Evolutionary conservation across 2,329 filamentous ascomycete genomes (phyloP).

Genomic region (Lecanicillium sp.): DNA sequence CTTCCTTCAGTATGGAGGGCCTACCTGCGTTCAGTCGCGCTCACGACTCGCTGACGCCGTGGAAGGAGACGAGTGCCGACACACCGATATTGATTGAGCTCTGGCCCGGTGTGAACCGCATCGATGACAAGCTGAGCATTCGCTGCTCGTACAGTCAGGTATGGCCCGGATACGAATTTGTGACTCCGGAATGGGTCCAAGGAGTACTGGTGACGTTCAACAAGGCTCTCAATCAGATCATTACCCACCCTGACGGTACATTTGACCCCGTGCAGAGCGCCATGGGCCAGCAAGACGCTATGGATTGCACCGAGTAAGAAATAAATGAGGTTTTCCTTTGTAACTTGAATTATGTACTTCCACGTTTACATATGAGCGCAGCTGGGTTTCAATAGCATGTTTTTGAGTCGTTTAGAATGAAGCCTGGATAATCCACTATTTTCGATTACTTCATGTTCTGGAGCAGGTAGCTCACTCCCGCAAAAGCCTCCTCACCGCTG

Average conservation of each 20-base stretch:
- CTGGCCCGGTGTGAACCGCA: constrained; percentile 6
- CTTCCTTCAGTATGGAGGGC: constrained; percentile 1
- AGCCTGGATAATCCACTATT: too few species aligned
- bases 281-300: background rate
- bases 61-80: constrained; percentile 13
- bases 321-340: too few species aligned
- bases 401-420: too few species aligned
- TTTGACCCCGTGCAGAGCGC: constrained; percentile 9
- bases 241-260: constrained; percentile 6
- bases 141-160: constrained; percentile 12
- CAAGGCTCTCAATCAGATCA: constrained; percentile 9
- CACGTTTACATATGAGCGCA: background rate
- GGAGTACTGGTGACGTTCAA: constrained; percentile 11
- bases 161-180: constrained; percentile 12
- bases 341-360: too few species aligned
- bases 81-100: constrained; percentile 11
- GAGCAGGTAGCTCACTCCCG: constrained; percentile 54
- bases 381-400: too few species aligned
- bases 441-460: constrained; percentile 34
- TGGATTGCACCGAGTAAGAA: constrained; percentile 4
- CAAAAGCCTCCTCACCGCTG: constrained; percentile 38
- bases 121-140: constrained; percentile 9
- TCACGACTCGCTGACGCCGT: constrained; percentile 11
- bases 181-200: constrained; percentile 14
- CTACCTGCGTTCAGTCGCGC: constrained; percentile 12